Conservation (phyloP, 164 flowering plant genomes). For the Aristolochia californica region DNA sequence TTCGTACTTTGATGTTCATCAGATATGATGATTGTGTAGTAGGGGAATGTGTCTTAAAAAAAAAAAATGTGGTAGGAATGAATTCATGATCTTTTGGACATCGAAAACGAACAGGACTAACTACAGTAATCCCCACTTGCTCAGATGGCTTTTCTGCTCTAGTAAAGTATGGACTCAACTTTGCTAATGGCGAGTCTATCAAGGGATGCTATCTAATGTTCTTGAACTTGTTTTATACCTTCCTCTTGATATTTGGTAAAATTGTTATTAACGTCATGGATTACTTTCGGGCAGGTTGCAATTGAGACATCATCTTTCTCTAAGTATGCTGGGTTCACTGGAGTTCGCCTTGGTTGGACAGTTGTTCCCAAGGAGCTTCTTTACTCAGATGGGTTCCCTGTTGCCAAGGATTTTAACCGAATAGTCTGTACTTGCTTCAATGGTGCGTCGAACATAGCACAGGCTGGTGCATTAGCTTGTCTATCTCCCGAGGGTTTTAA, state of each 20-base stretch:
- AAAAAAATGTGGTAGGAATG: no score
- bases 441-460: conserved; percentile 87
- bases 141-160: no score
- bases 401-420: conserved; percentile 83
- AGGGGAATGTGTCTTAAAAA: no score
- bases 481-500: conserved; percentile 72
- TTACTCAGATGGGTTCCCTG: conserved; percentile 84
- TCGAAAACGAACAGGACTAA: no score
- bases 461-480: conserved; percentile 89
- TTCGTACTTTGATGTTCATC: no score
- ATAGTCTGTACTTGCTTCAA: conserved; percentile 91
- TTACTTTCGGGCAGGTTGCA: conserved; percentile 50
- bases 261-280: background rate
- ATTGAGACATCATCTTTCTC: conserved; percentile 88
- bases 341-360: conserved; percentile 96
- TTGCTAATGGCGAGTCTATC: no score
- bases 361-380: conserved; percentile 77
- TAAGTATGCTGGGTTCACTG: conserved; percentile 92
- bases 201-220: background rate
- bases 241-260: background rate
- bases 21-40: no score
- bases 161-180: no score
- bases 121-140: no score
- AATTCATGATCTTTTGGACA: no score
- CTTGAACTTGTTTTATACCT: background rate